phyloP scores from a whole-genome alignment of 1,284 basidiomycete genomes.

The Sporisorium exsertum region DNA sequence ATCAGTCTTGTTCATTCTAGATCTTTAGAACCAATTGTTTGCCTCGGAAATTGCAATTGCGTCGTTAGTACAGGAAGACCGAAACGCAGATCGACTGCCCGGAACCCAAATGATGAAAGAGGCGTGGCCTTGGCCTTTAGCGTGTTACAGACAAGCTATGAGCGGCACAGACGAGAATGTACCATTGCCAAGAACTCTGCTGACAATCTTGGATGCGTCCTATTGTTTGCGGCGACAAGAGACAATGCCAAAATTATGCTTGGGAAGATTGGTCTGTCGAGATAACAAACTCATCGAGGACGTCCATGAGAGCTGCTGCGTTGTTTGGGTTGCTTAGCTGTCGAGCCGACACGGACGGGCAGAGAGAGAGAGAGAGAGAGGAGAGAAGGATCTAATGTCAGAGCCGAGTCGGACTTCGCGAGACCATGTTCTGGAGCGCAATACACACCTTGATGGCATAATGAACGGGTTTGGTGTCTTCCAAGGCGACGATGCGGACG shows the following conservation, averaged over 20 bases:
- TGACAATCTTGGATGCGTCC: neutral
- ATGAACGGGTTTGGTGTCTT: conserved; percentile 59
- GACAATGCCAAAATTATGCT: conserved; percentile 8
- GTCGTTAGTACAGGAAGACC: neutral
- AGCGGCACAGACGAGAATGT: neutral
- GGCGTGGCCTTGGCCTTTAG: neutral
- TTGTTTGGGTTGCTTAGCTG: conserved; percentile 53
- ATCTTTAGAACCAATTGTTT: conserved; percentile 4
- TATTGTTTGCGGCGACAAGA: neutral
- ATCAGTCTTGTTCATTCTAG: neutral
- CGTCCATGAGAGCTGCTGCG: conserved; percentile 51
- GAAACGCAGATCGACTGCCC: neutral
- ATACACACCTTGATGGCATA: conserved; percentile 63
- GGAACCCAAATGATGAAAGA: neutral
- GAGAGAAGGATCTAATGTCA: neutral
- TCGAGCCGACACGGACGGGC: neutral
- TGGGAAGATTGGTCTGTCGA: conserved; percentile 15
- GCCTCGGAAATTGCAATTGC: conserved; percentile 8
- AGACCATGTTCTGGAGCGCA: neutral
- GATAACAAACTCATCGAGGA: conserved; percentile 40
- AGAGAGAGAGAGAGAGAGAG: neutral
- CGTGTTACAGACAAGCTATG: neutral
- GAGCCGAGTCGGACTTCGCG: neutral
- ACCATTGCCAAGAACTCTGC: neutral
- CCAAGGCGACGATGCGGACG: conserved; percentile 63